Base-by-base conservation (phyloP, 2,329 filamentous ascomycete species). In the Nothophaeocryptopus gaeumannii region DNA sequence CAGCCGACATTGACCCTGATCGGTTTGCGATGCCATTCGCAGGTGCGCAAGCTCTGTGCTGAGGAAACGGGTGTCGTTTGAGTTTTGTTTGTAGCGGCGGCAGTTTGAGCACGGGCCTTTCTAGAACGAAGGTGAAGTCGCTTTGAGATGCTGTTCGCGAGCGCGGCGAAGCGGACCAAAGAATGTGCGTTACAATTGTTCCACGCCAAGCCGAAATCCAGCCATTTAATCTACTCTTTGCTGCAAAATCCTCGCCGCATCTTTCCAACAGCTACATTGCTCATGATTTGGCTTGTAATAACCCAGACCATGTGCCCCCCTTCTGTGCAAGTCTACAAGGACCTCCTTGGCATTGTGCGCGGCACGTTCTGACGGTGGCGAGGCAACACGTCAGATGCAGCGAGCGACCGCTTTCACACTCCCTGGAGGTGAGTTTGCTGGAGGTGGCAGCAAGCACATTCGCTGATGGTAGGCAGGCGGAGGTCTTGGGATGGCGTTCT, bases 131-230 rank as follows among this genome's bases (percentile, higher is more conserved):
- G 43, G 50, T 52, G 54, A 53, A 45, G 54, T 49, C 40, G 47
- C 41, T 36, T 50, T 42, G 39, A 37, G 44, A 45, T 48, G 39
- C 35, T 42, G 26, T 45, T 38, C 39, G 42, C 41, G 39, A 45
- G 37, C 31, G 35, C 33, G 45, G 46, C 51, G 39, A 48, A 47
- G 39, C 47, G 35, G 58, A 39, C 44, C 61, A 48, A 65, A 58
- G 58, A 58, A 59, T 57, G 51, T 58, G 54, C 20, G 54, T 54
- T 63, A 62, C 56, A 63, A 65, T 66, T 66, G 62, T 66, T 66
- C 63, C 61, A 56, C 48, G 44, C 44, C 50, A 51, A 26, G 20
- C 47, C 51, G 47, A 46, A 44, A 36, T 29, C n/a, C 33, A 40
- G 36, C 45, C 47, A 49, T 57, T 46, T 54, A 37, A 47, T 52